Evolutionary conservation across 345 rosid genomes (phyloP), one percentile per base, ranked within the genome.

Genomic region (Nephelium lappaceum): DNA sequence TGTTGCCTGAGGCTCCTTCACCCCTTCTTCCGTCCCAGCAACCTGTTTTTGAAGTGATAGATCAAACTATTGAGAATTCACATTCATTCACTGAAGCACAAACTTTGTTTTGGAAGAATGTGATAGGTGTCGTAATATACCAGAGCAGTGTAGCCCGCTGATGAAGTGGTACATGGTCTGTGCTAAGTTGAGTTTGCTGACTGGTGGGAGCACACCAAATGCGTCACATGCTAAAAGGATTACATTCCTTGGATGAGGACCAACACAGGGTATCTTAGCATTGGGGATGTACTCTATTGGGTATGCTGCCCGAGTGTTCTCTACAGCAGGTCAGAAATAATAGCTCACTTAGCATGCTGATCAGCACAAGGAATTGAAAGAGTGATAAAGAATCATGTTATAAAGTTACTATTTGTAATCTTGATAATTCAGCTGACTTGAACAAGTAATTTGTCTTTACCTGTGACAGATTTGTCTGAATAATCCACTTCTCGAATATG

Each of bases 141-240:
- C 89, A 95, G 81, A 81, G 99, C 99, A 72, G 99, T 95, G 87
- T 95, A 95, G 77, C 99, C 99, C 36, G 77, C 98, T 93, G 64
- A 95, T 95, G 89, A 95, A 93, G 77, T 95, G 99, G 89, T 92
- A 95, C 98, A 95, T 95, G 76, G 98, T 89, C 79, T 93, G 98
- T n/a, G 97, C 94, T 79, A 93, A 82, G 79, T 67, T 89, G 81
- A 95, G 83, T 88, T 92, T 95, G 97, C 98, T 93, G 85, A 95
- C 98, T 1, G 99, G 99, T 23, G 99, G 99, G 55, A 95, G 99
- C 73, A 92, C 99, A 64, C 99, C 97, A 78, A 95, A 91, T 43
- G 98, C 99, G 57, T 93, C 98, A 68, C 99, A 92, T 8, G 99
- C 98, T 83, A 95, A 76, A 73, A 95, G 98, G 49, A 93, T 92